Evolutionary conservation across 2,329 filamentous ascomycete species (phyloP), one percentile per base, ranked within the genome.

Genomic region (Hirsutella minnesotensis): DNA sequence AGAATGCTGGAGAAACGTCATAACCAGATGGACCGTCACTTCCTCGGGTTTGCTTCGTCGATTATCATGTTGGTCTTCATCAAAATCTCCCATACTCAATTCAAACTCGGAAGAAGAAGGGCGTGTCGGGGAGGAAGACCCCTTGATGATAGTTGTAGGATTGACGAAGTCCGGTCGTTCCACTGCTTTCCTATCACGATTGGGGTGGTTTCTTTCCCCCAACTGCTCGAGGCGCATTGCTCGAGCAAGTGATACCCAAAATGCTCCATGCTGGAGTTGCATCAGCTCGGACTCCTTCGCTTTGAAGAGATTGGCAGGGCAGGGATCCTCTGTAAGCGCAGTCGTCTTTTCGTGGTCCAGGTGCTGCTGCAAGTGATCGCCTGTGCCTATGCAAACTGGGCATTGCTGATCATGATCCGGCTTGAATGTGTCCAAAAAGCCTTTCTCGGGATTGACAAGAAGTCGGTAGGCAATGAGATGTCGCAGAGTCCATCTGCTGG

Each of bases 401-500:
- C 36, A 38, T 20, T 29, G 38, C 3, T 24, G 29, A 16, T 29
- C 21, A 29, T 40, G 38, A 40, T 40, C 38, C 10, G 38, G 4
- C 27, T 5, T 30, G 13, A 40, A 40, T 5, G 38, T 40, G 20
- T 30, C 8, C 38, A 40, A 30, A 13, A 40, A 22, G 20, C 22
- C 24, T 21, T 40, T 29, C 27, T 40, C 38, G 9, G 20, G 24
- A 40, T 40, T 29, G n/a, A 40, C 38, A 24, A 40, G 38, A 29
- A 40, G 21, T 19, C 38, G 38, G 24, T 40, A 30, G 38, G 38
- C 38, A 21, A 40, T 40, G n/a, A 40, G 24, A 40, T 40, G 27
- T 40, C 38, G 38, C 19, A n/a, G 27, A 27, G 38, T 40, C 38
- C 38, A 40, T 40, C 27, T 30, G 38, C 38, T 40, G 16, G 38